Evolutionary conservation across 148 eudicot genomes (phyloP), one percentile per base, ranked within the genome.

Genomic region (Amaranthus hypochondriacus): DNA sequence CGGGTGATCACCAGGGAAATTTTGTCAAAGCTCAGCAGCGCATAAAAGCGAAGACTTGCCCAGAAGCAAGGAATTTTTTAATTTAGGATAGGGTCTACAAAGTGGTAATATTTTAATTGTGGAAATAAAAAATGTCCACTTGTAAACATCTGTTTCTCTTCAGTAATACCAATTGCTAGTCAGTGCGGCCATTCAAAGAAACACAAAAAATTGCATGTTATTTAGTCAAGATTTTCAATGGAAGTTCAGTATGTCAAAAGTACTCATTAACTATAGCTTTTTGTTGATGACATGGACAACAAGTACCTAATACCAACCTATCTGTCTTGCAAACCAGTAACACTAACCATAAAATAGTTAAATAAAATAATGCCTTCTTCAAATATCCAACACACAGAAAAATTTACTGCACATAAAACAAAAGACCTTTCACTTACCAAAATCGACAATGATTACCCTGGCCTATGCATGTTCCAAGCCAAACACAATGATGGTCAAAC

Each of bases 401-500:
- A 51, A 62, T 2, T 15, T 5, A 47, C 57, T 39, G 46, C 28
- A 61, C 14, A 50, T 48, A 63, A 44, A 60, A 56, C 9, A 48
- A 48, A 14, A 75, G 62, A 66, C 42, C 54, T 56, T 67, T 62
- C 13, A 84, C 96, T 83, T 77, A 91, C 98, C 98, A 95, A 85
- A 95, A 95, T 49, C 89, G 88, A 76, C 98, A 88, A 80, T 95
- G 98, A 77, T 95, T 95, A 39, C 88, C 89, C 89, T 87, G 96
- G 57, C 98, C 98, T 73, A 95, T 80, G 86, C 98, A 95, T 50
- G 93, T 92, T 71, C 98, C 98, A 73, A 95, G 93, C 98, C 98
- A 95, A 80, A 87, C 93, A 84, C 98, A 95, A 73, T 95, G 98
- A 84, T 95, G 98, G 81, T 95, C 98, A 81, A 95, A 95, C 80